Conservation (phyloP, 2,329 filamentous ascomycete species). For the Sarocladium strictum region DNA sequence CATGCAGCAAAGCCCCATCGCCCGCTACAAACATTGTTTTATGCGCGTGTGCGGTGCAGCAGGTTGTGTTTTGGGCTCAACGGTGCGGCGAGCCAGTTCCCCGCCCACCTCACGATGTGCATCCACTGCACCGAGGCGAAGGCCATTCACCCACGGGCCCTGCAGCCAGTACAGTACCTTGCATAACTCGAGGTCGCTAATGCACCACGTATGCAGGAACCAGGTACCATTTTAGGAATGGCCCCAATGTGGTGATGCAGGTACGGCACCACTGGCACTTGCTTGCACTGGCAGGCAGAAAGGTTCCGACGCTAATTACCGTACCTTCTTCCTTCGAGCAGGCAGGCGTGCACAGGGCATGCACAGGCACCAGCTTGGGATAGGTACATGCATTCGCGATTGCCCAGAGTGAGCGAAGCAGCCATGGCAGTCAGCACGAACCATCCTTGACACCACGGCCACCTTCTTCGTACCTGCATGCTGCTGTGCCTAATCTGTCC, state of each 20-base stretch:
- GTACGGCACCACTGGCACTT: background rate
- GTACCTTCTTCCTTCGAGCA: no score
- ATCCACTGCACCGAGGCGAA: no score
- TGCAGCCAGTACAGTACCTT: background rate
- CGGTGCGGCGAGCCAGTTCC: constrained; percentile 5
- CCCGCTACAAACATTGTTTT: constrained; percentile 4
- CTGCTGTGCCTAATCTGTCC: background rate
- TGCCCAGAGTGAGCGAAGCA: background rate
- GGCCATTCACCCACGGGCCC: background rate
- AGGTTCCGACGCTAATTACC: no score
- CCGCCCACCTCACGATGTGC: background rate
- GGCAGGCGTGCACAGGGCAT: no score
- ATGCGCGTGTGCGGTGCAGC: constrained; percentile 4
- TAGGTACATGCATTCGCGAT: background rate
- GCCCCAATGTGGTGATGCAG: constrained; percentile 1
- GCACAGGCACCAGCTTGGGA: no score
- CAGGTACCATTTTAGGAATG: background rate
- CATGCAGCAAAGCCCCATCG: background rate
- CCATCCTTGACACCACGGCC: background rate
- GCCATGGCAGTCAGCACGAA: background rate
- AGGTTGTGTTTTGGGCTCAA: constrained; percentile 6
- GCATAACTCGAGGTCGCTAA: constrained; percentile 7
- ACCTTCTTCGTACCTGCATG: background rate
- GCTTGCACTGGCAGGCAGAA: background rate
- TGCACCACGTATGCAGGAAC: constrained; percentile 1